Conservation (phyloP, 163 green algal species). For the Scenedesmus sp. region DNA sequence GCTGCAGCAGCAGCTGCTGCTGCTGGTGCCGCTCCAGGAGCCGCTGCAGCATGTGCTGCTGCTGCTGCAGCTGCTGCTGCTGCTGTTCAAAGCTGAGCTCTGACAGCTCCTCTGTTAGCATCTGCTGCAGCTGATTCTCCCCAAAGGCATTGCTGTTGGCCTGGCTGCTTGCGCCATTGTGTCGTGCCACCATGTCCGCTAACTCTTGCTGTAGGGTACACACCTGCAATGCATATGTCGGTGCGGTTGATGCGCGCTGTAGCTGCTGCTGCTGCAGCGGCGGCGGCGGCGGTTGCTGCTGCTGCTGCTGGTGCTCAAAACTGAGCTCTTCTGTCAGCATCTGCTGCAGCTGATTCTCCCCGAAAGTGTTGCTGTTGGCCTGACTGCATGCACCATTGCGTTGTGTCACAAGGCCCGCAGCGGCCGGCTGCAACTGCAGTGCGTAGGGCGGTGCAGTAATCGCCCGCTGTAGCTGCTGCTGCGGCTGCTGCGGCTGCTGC, state of each 20-base stretch:
- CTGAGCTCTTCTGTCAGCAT: too few relatives aligned
- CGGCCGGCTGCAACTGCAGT: too few relatives aligned
- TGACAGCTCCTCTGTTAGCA: neutral
- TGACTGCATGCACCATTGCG: too few relatives aligned
- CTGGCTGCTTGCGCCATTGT: neutral
- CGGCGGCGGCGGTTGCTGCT: neutral
- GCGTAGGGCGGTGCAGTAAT: too few relatives aligned
- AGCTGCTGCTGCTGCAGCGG: neutral
- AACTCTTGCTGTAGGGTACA: neutral
- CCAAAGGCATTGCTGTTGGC: neutral
- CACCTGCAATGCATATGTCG: neutral
- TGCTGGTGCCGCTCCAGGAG: neutral
- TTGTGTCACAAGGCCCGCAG: too few relatives aligned
- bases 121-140: neutral
- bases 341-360: too few relatives aligned
- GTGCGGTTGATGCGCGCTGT: neutral
- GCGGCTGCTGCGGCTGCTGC: too few relatives aligned
- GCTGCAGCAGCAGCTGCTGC: conserved; percentile 1
- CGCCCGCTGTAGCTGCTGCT: too few relatives aligned
- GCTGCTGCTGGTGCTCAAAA: neutral
- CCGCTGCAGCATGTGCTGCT: neutral
- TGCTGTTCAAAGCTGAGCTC: neutral
- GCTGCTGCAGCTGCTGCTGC: neutral
- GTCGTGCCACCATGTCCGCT: neutral
- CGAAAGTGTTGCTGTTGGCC: too few relatives aligned